These are phyloP conservation scores for Neostapfia colusana DNA, from an alignment of 176 grass and related monocot genomes.

Conservation along the genomic window DNA sequence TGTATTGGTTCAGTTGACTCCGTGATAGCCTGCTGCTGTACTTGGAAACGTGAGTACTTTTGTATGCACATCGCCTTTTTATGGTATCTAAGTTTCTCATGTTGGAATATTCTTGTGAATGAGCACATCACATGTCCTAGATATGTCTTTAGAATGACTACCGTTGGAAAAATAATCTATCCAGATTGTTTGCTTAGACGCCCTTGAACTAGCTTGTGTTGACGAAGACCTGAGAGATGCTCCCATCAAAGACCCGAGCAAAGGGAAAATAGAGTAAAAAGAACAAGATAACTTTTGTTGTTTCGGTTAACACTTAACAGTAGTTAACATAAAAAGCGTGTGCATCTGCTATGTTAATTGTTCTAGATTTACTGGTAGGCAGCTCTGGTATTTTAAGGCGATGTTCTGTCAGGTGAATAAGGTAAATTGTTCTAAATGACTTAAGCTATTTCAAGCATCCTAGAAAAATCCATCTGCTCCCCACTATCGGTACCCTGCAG, in stretches of 20 bases:
- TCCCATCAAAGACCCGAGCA: conserved; percentile 14
- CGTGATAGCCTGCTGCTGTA: conserved; percentile 11
- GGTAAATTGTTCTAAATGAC: neutral
- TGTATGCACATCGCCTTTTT: neutral
- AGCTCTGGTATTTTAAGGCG: neutral
- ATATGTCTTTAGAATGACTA: conserved; percentile 24
- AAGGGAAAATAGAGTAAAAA: conserved; percentile 12
- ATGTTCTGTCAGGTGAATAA: neutral
- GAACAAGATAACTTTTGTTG: neutral
- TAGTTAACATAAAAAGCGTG: neutral
- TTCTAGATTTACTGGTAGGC: neutral
- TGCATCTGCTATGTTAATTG: neutral
- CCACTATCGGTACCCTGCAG: no score
- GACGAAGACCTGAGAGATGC: conserved; percentile 3
- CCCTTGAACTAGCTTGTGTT: conserved; percentile 27
- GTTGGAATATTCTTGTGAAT: conserved; percentile 54
- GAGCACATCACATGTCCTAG: conserved; percentile 31
- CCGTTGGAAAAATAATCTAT: neutral
- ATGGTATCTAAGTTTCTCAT: conserved; percentile 41
- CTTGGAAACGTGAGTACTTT: conserved; percentile 32
- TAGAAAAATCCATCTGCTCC: neutral
- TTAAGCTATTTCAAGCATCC: neutral
- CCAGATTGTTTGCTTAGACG: neutral
- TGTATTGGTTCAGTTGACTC: conserved; percentile 27
- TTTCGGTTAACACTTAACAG: neutral